phyloP scores from a whole-genome alignment of 345 rosid genomes.

The Populus nigra region DNA sequence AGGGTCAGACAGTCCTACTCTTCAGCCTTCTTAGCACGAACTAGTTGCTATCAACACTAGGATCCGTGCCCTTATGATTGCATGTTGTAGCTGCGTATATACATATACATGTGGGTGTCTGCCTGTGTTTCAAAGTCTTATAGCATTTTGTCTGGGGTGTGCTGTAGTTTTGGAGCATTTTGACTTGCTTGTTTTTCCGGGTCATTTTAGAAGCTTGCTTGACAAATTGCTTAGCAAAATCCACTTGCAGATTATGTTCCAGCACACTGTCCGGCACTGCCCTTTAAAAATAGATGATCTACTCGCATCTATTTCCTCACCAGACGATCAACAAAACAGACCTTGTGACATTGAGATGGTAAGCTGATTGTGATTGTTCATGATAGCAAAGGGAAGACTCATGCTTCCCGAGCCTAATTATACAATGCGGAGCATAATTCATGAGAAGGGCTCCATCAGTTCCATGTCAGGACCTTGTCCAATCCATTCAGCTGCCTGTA shows the following conservation, averaged over 20 bases:
- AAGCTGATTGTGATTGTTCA: constrained; percentile 32
- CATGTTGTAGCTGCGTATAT: too few relatives aligned
- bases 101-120: too few relatives aligned
- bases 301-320: constrained; percentile 41
- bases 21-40: too few relatives aligned
- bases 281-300: constrained; percentile 81
- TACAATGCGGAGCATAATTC: background rate
- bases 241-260: constrained; percentile 72
- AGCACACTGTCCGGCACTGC: constrained; percentile 65
- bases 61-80: too few relatives aligned
- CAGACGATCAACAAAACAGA: constrained; percentile 46
- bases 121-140: background rate
- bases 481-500: background rate
- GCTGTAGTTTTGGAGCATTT: background rate
- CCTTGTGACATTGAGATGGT: constrained; percentile 66
- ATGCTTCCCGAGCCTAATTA: background rate
- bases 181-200: background rate
- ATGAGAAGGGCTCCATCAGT: background rate
- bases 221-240: constrained; percentile 5
- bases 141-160: background rate
- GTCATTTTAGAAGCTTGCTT: background rate
- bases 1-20: too few relatives aligned
- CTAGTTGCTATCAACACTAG: too few relatives aligned
- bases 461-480: background rate
- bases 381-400: background rate